Conservation (phyloP, 2,329 filamentous ascomycete species). For the Stachybotrys elegans region DNA sequence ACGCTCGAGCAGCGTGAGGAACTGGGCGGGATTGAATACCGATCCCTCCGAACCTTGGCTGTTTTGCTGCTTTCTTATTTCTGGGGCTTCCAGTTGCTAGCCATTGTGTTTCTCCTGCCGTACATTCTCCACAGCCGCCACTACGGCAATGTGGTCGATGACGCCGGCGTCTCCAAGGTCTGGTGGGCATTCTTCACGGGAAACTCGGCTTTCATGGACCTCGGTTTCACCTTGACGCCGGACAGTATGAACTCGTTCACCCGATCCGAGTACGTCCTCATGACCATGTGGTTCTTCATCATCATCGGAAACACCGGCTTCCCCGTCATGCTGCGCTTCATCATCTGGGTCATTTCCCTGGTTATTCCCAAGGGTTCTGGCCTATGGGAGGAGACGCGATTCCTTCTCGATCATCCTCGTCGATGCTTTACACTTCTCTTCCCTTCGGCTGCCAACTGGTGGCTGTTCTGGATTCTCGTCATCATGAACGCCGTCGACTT, state of each 20-base stretch:
- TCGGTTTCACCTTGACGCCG: constrained; percentile 88
- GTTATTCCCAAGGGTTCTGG: constrained; percentile 60
- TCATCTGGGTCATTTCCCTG: constrained; percentile 78
- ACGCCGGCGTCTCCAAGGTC: constrained; percentile 55
- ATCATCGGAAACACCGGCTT: constrained; percentile 95
- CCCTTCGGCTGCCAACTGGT: constrained; percentile 87
- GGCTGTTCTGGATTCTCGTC: constrained; percentile 83
- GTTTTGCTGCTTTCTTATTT: constrained; percentile 76
- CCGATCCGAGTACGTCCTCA: constrained; percentile 66
- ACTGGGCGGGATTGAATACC: constrained; percentile 92
- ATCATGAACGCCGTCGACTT: constrained; percentile 79
- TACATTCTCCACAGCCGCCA: constrained; percentile 66
- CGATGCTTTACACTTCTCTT: constrained; percentile 96
- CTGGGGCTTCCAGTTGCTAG: constrained; percentile 75
- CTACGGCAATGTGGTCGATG: constrained; percentile 63
- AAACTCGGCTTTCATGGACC: constrained; percentile 85
- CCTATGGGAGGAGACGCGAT: constrained; percentile 84
- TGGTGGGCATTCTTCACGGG: constrained; percentile 96
- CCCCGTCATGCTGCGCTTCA: constrained; percentile 86
- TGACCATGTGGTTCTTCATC: constrained; percentile 80
- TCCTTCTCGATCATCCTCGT: constrained; percentile 88
- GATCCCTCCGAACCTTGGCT: constrained; percentile 80
- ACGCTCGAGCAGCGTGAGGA: constrained; percentile 91
- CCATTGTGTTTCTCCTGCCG: constrained; percentile 66
- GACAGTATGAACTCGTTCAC: constrained; percentile 94